These are phyloP conservation scores for Ophiostoma sp. DNA, from an alignment of 2,329 filamentous ascomycete genomes.

Conservation along the genomic window DNA sequence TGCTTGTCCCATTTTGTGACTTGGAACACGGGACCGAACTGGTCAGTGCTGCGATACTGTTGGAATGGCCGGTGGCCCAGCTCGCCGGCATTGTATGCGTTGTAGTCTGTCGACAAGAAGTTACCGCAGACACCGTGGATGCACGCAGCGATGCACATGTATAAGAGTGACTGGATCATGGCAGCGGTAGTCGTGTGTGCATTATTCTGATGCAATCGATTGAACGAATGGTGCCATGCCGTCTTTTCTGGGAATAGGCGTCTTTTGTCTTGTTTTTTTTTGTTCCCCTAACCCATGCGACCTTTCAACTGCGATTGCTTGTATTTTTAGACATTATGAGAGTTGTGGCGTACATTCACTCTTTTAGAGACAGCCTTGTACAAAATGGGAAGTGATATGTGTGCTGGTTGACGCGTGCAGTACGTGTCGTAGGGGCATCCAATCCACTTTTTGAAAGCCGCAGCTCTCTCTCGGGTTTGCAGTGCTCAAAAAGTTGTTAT, in stretches of 20 bases:
- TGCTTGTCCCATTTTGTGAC: conserved; percentile 21
- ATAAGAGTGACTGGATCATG: not conserved
- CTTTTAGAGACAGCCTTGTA: not conserved
- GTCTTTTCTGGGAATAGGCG: not conserved
- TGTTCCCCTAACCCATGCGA: not conserved
- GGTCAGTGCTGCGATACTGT: conserved; percentile 15
- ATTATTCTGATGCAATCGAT: not conserved
- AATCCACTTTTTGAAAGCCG: conserved; percentile 2
- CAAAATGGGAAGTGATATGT: not conserved
- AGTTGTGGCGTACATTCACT: not conserved
- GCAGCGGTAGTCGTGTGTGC: not conserved
- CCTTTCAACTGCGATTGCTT: not conserved
- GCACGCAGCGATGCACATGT: not conserved
- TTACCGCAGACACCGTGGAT: not conserved
- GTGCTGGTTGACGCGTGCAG: conserved; percentile 12
- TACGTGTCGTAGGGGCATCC: conserved; percentile 4
- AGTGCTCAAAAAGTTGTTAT: not conserved
- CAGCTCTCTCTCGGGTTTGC: not conserved
- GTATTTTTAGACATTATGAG: not conserved
- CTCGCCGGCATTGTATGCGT: conserved; percentile 19
- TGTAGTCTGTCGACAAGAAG: conserved; percentile 17
- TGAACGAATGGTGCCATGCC: not conserved
- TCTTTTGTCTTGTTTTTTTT: not conserved
- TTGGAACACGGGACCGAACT: conserved; percentile 21
- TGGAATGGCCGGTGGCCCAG: conserved; percentile 21